Evolutionary conservation across 805 yeast genomes (phyloP).

Genomic region (Nakazawaea pomicola): DNA sequence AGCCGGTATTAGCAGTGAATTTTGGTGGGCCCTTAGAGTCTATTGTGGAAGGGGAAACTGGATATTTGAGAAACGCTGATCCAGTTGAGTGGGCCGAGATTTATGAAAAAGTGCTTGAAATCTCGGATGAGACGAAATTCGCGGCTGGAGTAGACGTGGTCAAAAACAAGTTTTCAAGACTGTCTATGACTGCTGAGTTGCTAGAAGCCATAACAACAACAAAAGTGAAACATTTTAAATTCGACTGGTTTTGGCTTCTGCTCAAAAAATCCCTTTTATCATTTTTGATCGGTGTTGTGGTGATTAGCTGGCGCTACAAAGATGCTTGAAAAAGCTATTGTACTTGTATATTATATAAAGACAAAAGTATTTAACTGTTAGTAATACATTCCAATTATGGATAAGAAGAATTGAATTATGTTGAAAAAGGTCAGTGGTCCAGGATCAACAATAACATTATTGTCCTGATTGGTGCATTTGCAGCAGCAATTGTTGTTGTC

Average conservation of each 20-base stretch:
- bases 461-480: conserved; percentile 1
- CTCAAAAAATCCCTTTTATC: not conserved
- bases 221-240: conserved; percentile 9
- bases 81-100: conserved; percentile 51
- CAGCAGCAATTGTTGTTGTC: conserved; percentile 1
- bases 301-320: not conserved
- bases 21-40: conserved; percentile 95
- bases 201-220: conserved; percentile 12
- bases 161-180: conserved; percentile 35
- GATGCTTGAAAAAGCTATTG: not conserved
- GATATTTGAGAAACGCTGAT: conserved; percentile 51
- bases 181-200: conserved; percentile 35
- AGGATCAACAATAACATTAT: not conserved
- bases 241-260: conserved; percentile 5
- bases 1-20: conserved; percentile 80
- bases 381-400: too few relatives aligned
- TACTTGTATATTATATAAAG: too few relatives aligned
- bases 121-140: conserved; percentile 18
- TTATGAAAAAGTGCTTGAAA: conserved; percentile 33
- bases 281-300: not conserved
- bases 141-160: conserved; percentile 32
- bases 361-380: too few relatives aligned
- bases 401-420: not conserved
- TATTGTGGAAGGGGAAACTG: conserved; percentile 53
- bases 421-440: not conserved